These are phyloP conservation scores for Penicillium fimorum DNA, from an alignment of 495 filamentous ascomycete genomes.

Conservation along the genomic window DNA sequence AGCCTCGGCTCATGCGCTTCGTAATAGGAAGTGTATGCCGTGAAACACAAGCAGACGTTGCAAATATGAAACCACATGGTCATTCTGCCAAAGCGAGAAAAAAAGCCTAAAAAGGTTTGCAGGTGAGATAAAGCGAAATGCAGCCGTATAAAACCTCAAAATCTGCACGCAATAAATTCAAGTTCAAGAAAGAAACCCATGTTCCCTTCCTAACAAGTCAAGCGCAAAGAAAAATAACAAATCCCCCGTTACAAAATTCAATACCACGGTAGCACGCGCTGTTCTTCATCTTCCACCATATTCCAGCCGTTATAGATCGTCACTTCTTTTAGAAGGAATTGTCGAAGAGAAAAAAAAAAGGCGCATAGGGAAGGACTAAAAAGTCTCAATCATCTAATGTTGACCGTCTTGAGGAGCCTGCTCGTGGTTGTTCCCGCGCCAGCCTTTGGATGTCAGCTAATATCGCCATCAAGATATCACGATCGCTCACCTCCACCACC, in stretches of 20 bases:
- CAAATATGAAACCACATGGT: not conserved
- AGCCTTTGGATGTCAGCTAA: conserved; percentile 22
- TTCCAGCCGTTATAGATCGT: conserved; percentile 15
- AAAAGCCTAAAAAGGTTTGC: not conserved
- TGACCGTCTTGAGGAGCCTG: conserved; percentile 27
- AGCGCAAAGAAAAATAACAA: conserved; percentile 1
- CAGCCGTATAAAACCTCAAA: conserved; percentile 1
- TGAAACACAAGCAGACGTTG: not conserved
- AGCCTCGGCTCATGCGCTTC: not conserved
- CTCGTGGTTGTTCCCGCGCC: conserved; percentile 33
- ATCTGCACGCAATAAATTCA: not conserved
- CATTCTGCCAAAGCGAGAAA: conserved; percentile 6
- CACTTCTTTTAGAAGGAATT: conserved; percentile 14
- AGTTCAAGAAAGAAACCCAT: not conserved
- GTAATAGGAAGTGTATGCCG: not conserved
- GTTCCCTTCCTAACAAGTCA: not conserved
- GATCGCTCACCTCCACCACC: conserved; percentile 37
- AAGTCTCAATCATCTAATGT: not conserved
- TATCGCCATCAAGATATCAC: not conserved
- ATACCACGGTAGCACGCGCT: not conserved
- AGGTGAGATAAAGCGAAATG: not conserved
- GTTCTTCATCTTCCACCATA: conserved; percentile 16
- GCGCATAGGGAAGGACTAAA: not conserved
- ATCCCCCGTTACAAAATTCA: not conserved
- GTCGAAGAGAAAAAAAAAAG: conserved; percentile 7